phyloP scores from a whole-genome alignment of 2,329 filamentous ascomycete genomes.

The Elsinoe ampelina region DNA sequence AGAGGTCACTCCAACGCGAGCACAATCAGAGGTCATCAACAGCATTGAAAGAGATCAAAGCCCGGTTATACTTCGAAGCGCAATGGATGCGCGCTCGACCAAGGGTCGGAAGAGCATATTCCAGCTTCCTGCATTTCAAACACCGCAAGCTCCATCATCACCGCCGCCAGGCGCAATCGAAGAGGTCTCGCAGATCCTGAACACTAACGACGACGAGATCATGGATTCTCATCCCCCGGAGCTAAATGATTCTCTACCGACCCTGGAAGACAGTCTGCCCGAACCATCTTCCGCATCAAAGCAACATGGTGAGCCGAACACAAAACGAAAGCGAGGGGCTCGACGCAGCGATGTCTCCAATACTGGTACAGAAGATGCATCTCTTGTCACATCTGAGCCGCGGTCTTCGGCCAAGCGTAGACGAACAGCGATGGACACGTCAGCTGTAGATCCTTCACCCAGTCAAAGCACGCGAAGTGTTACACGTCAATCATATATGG shows the following conservation, averaged over 20 bases:
- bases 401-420: conserved; percentile 7
- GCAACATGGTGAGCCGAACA: conserved; percentile 9
- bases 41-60: conserved; percentile 24
- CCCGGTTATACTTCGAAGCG: conserved; percentile 24
- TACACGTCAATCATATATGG: background rate
- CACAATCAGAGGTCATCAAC: conserved; percentile 19
- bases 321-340: conserved; percentile 10
- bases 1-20: conserved; percentile 11
- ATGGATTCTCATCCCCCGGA: background rate
- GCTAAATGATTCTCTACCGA: conserved; percentile 11
- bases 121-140: conserved; percentile 10
- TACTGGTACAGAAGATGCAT: background rate
- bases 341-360: conserved; percentile 6
- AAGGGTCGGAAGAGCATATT: conserved; percentile 18
- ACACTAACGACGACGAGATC: conserved; percentile 1
- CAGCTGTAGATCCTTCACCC: conserved; percentile 1
- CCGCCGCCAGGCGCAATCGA: conserved; percentile 3
- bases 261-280: conserved; percentile 1
- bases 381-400: background rate
- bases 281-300: conserved; percentile 8
- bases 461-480: background rate
- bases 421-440: background rate
- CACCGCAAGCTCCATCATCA: conserved; percentile 5
- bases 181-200: conserved; percentile 10
- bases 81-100: background rate